Evolutionary conservation across 768 basidiomycete genomes (phyloP).

Genomic region (Boletus rubropictus): DNA sequence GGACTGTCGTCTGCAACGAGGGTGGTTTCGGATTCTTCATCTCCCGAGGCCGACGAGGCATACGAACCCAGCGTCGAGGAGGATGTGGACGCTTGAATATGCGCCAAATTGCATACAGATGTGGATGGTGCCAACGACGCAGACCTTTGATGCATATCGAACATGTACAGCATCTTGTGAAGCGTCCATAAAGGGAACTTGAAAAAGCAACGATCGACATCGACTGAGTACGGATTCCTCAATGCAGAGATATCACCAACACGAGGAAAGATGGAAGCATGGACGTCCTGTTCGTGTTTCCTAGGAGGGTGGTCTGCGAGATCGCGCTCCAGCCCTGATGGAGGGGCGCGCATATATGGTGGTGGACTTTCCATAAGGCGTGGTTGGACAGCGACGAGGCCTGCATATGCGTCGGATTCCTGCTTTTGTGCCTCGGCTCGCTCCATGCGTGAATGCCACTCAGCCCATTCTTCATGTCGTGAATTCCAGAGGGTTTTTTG

Average conservation of each 20-base stretch:
- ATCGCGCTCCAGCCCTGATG: conserved; percentile 32
- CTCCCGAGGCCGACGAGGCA: conserved; percentile 8
- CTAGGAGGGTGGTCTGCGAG: conserved; percentile 6
- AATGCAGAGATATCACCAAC: conserved; percentile 56
- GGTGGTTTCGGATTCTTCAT: conserved; percentile 51
- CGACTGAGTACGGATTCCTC: conserved; percentile 50
- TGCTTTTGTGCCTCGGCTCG: conserved; percentile 2
- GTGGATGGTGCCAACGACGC: background rate
- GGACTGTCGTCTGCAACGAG: conserved; percentile 44
- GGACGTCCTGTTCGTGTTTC: conserved; percentile 12
- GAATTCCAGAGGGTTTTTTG: conserved; percentile 59
- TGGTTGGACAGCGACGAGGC: conserved; percentile 11
- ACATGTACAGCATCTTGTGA: conserved; percentile 58
- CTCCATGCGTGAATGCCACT: conserved; percentile 25
- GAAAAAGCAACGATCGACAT: conserved; percentile 56
- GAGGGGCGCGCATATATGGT: conserved; percentile 18
- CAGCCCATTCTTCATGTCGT: conserved; percentile 49
- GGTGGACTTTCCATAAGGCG: conserved; percentile 3
- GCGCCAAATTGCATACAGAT: conserved; percentile 14
- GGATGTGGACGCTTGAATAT: conserved; percentile 11
- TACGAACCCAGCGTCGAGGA: conserved; percentile 19
- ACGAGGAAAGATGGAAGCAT: conserved; percentile 45
- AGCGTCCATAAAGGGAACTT: conserved; percentile 60
- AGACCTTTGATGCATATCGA: conserved; percentile 42
- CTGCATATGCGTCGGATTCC: conserved; percentile 23